Base-by-base conservation (phyloP, 768 basidiomycete species). In the Agaricus sinodeliciosus region DNA sequence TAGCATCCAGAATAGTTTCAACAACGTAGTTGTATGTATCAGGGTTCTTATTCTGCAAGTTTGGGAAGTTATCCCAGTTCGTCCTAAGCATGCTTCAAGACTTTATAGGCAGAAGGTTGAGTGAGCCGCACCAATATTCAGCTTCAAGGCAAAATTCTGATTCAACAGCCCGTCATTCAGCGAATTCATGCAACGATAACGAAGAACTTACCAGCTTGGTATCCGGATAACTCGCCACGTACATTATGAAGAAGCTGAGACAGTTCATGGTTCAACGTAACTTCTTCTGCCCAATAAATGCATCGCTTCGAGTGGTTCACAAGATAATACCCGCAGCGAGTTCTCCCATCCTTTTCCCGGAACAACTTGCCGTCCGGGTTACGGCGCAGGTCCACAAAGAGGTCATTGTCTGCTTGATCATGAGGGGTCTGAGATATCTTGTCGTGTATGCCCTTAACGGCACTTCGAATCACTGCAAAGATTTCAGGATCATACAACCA, bases 311-410 rank as follows among this genome's bases (percentile, higher is more conserved):
- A 43, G 16, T 53, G 51, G 11, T 40, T 9, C 2, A 47, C 43
- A 40, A 53, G 45, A 16, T 53, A 47, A 19, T 53, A 53, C 15
- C 51, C 51, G n/a, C 51, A 53, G 11, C 18, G 15, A n/a, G 18
- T 12, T 2, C 9, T 19, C 9, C 22, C 34, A 26, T 48, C 48
- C 22, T 37, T 18, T 28, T 22, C 11, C 31, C 8, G 31, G 8
- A 7, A 31, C 7, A 31, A 31, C 31, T 8, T 5, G 37, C 16
- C 16, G 1, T 28, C 48, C 9, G 18, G 2, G 22, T 22, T 1
- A 15, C 9, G 22, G 12, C 0, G 22, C 25, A 46, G 27, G 12
- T 46, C 44, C 11, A 53, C 19, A 15, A 53, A 43, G 15, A 53
- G 51, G 28, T 53, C 51, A 25, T 44, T 53, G 22, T 31, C 9